Conservation (phyloP, 768 basidiomycete genomes). For the Amanita brunnescens region DNA sequence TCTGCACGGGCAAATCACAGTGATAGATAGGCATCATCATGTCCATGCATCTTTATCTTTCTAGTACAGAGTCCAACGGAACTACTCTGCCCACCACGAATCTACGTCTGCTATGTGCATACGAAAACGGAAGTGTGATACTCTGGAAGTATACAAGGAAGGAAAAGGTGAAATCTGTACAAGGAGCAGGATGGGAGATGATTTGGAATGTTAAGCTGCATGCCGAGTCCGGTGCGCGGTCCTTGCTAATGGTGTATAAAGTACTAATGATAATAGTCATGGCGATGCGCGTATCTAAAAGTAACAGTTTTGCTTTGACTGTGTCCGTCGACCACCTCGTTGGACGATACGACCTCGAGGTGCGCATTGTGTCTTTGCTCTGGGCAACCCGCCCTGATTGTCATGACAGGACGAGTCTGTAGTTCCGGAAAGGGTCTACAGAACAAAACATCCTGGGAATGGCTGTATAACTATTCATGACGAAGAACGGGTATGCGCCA, state of each 20-base stretch:
- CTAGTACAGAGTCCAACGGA: neutral
- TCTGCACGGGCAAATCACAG: neutral
- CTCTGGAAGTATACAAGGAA: slow-evolving; percentile 43
- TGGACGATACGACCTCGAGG: slow-evolving; percentile 53
- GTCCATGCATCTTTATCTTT: slow-evolving; percentile 63
- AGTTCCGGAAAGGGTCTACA: slow-evolving; percentile 21
- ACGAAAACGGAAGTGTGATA: slow-evolving; percentile 84
- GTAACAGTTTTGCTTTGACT: slow-evolving; percentile 55
- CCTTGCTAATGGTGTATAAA: neutral
- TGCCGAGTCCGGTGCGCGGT: slow-evolving; percentile 58
- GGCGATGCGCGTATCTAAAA: slow-evolving; percentile 68
- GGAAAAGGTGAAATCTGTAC: slow-evolving; percentile 43
- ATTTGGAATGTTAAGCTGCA: slow-evolving; percentile 64
- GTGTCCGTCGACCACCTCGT: slow-evolving; percentile 82
- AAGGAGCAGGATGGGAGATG: slow-evolving; percentile 66
- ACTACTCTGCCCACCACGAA: slow-evolving; percentile 17
- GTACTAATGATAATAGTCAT: slow-evolving; percentile 46
- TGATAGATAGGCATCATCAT: slow-evolving; percentile 72
- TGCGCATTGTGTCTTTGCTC: slow-evolving; percentile 16
- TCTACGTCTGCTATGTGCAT: slow-evolving; percentile 63
- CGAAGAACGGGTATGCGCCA: slow-evolving; percentile 72
- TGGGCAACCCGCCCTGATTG: neutral
- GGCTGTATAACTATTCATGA: slow-evolving; percentile 64
- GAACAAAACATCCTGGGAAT: slow-evolving; percentile 78
- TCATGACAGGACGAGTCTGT: neutral